Base-by-base conservation (phyloP, 352 stramenopile genomes). In the Thalassiosira sp. region DNA sequence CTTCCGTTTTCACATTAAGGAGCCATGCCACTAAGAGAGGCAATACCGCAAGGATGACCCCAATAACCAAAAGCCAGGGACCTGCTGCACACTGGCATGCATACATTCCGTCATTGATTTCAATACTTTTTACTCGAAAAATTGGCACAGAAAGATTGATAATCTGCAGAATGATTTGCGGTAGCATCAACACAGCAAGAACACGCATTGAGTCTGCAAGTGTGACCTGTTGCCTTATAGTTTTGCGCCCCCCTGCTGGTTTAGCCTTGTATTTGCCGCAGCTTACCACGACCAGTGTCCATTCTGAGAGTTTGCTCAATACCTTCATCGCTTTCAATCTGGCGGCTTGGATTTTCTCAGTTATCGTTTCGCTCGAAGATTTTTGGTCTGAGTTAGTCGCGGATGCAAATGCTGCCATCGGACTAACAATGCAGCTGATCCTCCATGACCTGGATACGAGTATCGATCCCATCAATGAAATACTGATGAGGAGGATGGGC, bases 341-440 rank as follows among this genome's bases (percentile, higher is more conserved):
- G 7, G 25, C 42, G 13, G 35, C 15, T 59, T 66, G 27, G 54
- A 51, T 7, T 18, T 5, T 18, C 37, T 16, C 37, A 46, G 6
- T 45, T n/a, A 37, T 57, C 42, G 28, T 52, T 27, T 15, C 20
- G 51, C 31, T 40, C 31, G 5, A 11, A 40, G 31, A 40, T 40
- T 37, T 37, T 10, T 37, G 3, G 31, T 37, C 31, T 37, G 31
- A 8, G 3, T 37, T 3, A 37, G 8, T 37, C 8, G 31, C 31
- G 3, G 42, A 28, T 58, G 59, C 18, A 46, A 68, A 57, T 22
- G 40, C 28, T 25, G 16, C 0, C 16, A 42, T 43, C 22, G 59
- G 25, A 22, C 59, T 56, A 43, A 68, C 22, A 15, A 68, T 68
- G n/a, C 59, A 43, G 0, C 59, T 31, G 20, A 68, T 68, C 42